Base-by-base conservation (phyloP, 2,329 filamentous ascomycete genomes). In the Botrytis byssoidea region DNA sequence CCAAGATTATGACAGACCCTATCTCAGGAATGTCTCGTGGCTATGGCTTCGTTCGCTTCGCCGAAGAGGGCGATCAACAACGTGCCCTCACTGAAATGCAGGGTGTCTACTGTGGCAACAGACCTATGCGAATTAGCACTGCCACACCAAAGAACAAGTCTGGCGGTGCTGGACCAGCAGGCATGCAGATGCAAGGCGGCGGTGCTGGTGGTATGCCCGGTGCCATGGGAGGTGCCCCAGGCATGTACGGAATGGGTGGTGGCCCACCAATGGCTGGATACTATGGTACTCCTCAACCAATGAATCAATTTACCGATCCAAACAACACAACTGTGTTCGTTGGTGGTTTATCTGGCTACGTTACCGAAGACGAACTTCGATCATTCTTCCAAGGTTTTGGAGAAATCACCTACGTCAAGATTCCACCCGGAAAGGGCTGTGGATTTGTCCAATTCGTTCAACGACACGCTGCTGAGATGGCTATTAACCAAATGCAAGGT, bases 311-410 rank as follows among this genome's bases (percentile, higher is more conserved):
- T 87, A 99, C 96, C 55, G 96, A 99, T 81, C 96, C 96, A 20
- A 99, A 99, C 89, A 99, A 99, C 86, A 99, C 96, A 29, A 99
- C 96, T 32, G 96, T 99, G 76, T 99, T 99, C 80, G 96, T 99
- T 72, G 96, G 96, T 78, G 96, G 96, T 71, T 90, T 99, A 8
- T 98, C 95, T 55, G 96, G 96, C 77, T 99, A 99, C 81, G 96
- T 99, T 76, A 99, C 96, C 66, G 96, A 99, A 86, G 96, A 99
- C 81, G 96, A 99, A 87, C 92, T 99, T n/a, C 94, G 96, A 76
- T 98, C 95, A 0, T 99, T 99, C 89, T 99, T 99, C 91, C 96
- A 99, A 84, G 96, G 96, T 79, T 99, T 99, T 77, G 96, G 96
- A 75, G 96, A 99, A 83, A 99, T 99, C 82, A 99, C 96, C 80